Evolutionary conservation across 169 alveolate genomes (phyloP).

Genomic region (Cryptosporidium baileyi): DNA sequence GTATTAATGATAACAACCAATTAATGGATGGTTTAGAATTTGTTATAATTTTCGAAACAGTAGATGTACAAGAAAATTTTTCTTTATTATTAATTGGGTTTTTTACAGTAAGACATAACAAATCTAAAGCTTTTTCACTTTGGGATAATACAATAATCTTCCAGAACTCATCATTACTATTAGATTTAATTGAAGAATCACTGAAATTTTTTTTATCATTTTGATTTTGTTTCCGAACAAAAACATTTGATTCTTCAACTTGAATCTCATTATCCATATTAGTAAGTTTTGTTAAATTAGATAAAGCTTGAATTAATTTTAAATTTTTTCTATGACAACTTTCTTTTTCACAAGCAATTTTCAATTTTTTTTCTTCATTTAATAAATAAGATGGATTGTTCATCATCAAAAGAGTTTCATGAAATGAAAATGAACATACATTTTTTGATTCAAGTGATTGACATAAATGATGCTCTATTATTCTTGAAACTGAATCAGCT

Average conservation of each 20-base stretch:
- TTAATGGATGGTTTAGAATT: neutral
- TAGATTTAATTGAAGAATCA: neutral
- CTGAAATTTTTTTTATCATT: neutral
- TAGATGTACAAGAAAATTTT: neutral
- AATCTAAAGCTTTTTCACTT: constrained; percentile 18
- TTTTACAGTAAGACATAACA: neutral
- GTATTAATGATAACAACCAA: constrained; percentile 15
- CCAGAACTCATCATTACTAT: constrained; percentile 37
- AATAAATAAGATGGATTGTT: neutral
- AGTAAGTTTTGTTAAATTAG: neutral
- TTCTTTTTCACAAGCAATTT: constrained; percentile 14
- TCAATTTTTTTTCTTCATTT: neutral
- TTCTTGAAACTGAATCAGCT: constrained; percentile 26
- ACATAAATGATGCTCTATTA: constrained; percentile 37
- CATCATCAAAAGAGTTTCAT: constrained; percentile 32
- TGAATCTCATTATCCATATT: neutral
- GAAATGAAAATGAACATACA: constrained; percentile 42
- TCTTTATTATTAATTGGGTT: constrained; percentile 18
- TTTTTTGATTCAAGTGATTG: neutral
- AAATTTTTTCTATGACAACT: constrained; percentile 55
- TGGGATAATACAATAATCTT: neutral
- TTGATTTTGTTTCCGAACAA: constrained; percentile 7
- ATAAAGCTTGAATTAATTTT: constrained; percentile 17
- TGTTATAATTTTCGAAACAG: constrained; percentile 5
- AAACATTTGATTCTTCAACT: neutral